Conservation (phyloP, 2,329 filamentous ascomycete genomes). For the Penicillium sclerotigenum region DNA sequence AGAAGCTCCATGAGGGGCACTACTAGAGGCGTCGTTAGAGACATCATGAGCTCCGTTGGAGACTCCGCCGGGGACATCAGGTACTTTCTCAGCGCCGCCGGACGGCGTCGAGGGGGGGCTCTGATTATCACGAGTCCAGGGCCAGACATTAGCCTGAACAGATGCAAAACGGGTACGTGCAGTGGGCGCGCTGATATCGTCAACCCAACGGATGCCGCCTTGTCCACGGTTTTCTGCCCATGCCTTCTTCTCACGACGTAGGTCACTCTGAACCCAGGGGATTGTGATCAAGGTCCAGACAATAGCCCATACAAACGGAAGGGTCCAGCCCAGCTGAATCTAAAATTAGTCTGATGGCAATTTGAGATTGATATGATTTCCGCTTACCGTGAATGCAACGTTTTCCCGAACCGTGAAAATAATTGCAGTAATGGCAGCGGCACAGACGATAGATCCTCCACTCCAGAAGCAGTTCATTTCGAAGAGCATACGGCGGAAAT, state of each 20-base stretch:
- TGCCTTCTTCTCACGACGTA: slow-evolving; percentile 44
- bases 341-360: slow-evolving; percentile 6
- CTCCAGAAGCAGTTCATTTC: slow-evolving; percentile 59
- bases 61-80: background rate
- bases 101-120: slow-evolving; percentile 24
- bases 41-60: background rate
- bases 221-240: slow-evolving; percentile 38
- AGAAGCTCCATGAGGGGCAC: background rate
- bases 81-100: slow-evolving; percentile 8
- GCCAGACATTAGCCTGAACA: slow-evolving; percentile 31
- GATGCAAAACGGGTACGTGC: slow-evolving; percentile 40
- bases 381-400: slow-evolving; percentile 48
- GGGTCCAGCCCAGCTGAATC: slow-evolving; percentile 40
- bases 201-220: slow-evolving; percentile 37
- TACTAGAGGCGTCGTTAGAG: background rate
- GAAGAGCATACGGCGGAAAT: slow-evolving; percentile 54
- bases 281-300: slow-evolving; percentile 47
- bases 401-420: slow-evolving; percentile 49
- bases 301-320: slow-evolving; percentile 44
- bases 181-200: slow-evolving; percentile 37
- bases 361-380: background rate
- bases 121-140: slow-evolving; percentile 31
- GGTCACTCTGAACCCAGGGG: slow-evolving; percentile 46
- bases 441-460: slow-evolving; percentile 49
- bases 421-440: slow-evolving; percentile 47